These are phyloP conservation scores for Crucihimalaya himalaica DNA, from an alignment of 345 rosid genomes.

Conservation along the genomic window DNA sequence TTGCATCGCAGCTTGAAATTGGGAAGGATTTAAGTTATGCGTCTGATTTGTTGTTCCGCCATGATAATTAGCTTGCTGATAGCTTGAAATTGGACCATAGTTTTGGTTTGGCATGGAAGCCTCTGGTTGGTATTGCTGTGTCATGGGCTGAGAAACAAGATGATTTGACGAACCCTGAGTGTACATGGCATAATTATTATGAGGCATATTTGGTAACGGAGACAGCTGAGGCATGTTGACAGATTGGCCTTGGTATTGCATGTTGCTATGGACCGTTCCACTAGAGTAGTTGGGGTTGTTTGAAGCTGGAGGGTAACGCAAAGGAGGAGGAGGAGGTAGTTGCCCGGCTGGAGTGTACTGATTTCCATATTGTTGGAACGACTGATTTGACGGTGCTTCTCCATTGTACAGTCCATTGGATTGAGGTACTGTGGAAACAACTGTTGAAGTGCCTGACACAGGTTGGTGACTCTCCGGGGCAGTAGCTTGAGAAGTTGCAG, in stretches of 20 bases:
- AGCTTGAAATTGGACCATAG: slow-evolving; percentile 45
- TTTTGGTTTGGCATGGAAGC: slow-evolving; percentile 47
- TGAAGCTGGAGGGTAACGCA: slow-evolving; percentile 50
- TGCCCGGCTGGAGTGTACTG: slow-evolving; percentile 56
- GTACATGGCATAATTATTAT: slow-evolving; percentile 27
- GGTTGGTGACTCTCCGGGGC: slow-evolving; percentile 54
- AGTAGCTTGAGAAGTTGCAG: slow-evolving; percentile 56
- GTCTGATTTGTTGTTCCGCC: slow-evolving; percentile 51
- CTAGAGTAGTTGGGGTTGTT: slow-evolving; percentile 47
- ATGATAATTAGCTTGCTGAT: slow-evolving; percentile 45
- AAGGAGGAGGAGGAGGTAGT: slow-evolving; percentile 42
- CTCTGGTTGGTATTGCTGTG: slow-evolving; percentile 66
- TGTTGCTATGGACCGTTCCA: slow-evolving; percentile 44
- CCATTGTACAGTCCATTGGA: slow-evolving; percentile 41
- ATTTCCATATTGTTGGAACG: slow-evolving; percentile 54
- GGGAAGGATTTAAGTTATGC: slow-evolving; percentile 52
- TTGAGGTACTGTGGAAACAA: slow-evolving; percentile 38
- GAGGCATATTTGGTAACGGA: slow-evolving; percentile 49
- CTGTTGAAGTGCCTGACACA: slow-evolving; percentile 47
- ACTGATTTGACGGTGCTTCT: slow-evolving; percentile 45
- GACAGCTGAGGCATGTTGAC: slow-evolving; percentile 55
- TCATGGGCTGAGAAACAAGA: slow-evolving; percentile 54
- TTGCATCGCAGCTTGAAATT: slow-evolving; percentile 54
- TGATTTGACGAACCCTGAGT: slow-evolving; percentile 54
- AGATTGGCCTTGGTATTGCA: slow-evolving; percentile 58